Base-by-base conservation (phyloP, 2,329 filamentous ascomycete species). In the Nemania sp. region DNA sequence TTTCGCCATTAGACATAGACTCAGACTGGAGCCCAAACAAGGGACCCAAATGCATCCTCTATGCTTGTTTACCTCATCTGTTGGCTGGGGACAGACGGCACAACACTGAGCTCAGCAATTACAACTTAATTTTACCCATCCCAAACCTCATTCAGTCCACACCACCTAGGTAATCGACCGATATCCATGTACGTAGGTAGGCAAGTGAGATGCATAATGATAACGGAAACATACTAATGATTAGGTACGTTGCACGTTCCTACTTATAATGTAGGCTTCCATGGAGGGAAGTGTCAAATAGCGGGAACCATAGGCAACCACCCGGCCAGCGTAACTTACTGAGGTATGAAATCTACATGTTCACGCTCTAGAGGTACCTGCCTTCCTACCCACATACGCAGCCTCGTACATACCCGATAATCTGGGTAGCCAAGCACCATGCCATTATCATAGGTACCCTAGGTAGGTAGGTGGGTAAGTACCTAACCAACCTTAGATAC, bases 1-100 rank as follows among this genome's bases (percentile, higher is more conserved):
- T 54, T 59, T 55, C 18, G 49, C 58, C 27, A 24, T 62, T 52
- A 53, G 54, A 57, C 64, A 45, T 24, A 41, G 61, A 56, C 61
- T 64, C 56, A 56, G 52, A 60, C 22, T 22, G 15, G 20, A 45
- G 29, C 41, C 7, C 10, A 24, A n/a, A 52, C 41, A 27, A 52
- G 47, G 2, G 5, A 41, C 8, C 38, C 15, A 35, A 5, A 35
- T 29, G 49, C 29, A 24, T 27, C 38, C 27, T 18, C 26, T 38
- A 38, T 8, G 10, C 45, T 53, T 22, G 18, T 27, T 41, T 18
- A 18, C 49, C n/a, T 38, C 11, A 24, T 26, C n/a, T 35, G 20
- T 38, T 26, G n/a, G n/a, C 26, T 43, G 43, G n/a, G 26, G n/a
- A 6, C 15, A 27, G 43, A 15, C 32, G 26, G n/a, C 32, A 32